Evolutionary conservation across 768 basidiomycete species (phyloP), one percentile per base, ranked within the genome.

Genomic region (Rhodotorula babjevae): DNA sequence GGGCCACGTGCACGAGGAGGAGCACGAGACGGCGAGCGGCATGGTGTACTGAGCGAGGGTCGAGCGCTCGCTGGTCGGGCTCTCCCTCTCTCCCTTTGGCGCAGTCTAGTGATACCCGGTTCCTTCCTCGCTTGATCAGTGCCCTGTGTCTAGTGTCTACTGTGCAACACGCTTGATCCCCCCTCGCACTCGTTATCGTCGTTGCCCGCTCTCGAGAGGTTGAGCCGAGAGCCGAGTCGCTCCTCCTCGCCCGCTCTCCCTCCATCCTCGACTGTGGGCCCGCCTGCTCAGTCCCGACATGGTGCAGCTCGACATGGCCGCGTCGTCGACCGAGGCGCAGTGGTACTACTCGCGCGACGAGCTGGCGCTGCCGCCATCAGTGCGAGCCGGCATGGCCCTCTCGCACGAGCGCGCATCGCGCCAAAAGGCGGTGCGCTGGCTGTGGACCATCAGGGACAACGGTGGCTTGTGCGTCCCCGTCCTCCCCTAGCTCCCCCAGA

Each of bases 261-360:
- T 40, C 49, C 19, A 18, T 31, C 33, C 62, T 12, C 31, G 21
- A 52, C 33, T 36, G 25, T 27, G 16, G 27, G 19, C 27, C 9
- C 16, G 23, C 31, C 62, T 50, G 19, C 5, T 0, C 23, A 2
- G 46, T 2, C 25, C 29, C 5, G 14, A 3, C 36, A 66, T 66
- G 65, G 36, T 15, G n/a, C 66, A 14, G 19, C 53, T 68, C 29
- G 25, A 36, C 10, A 27, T 60, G 23, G 40, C 63, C 3, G 11
- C 58, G 44, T 65, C 67, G 2, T 21, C 47, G 18, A 67, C 73
- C 52, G 80, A 80, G 64, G 40, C 59, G 60, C 81, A 81, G 70
- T 81, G 81, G 81, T 55, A 76, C 56, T 81, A 79, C 66, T 31
- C 71, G 12, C 67, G 60, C 2, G 52, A 63, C 5, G 73, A 76